Evolutionary conservation across 1,284 basidiomycete species (phyloP), one percentile per base, ranked within the genome.

Genomic region (Rhodotorula sp.): DNA sequence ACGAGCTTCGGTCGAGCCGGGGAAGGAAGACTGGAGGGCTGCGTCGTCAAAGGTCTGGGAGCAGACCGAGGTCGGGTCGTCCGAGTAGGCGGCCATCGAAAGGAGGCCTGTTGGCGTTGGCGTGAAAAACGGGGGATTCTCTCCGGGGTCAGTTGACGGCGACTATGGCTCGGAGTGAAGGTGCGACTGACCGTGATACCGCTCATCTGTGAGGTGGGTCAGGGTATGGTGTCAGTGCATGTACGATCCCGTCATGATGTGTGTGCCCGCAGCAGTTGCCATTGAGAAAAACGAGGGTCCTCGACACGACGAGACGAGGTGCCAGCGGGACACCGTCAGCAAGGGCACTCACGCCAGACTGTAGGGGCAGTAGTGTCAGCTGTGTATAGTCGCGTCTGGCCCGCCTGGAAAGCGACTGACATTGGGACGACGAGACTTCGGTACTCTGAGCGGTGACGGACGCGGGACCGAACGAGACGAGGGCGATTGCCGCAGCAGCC

Each of bases 21-120:
- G 76, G 66, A 75, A 75, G 17, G 69, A 68, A 29, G 63, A 42
- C 17, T 45, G n/a, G 5, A 76, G 60, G 3, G 65, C 46, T 0
- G 33, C 65, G 26, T 65, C 53, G 10, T 68, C 69, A 57, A 78
- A 78, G 14, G 74, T 72, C 62, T 71, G 70, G 1, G 72, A 68
- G 64, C 77, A 78, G 24, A 66, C 63, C 8, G 72, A 74, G 12
- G 58, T 60, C 3, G 64, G 67, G 64, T 77, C 74, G 56, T 57
- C 55, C 5, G 60, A 65, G 64, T 78, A 77, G 10, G 76, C 71
- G 0, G 71, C 65, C 76, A 77, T 75, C 29, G 70, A 71, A 33
- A 77, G 71, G n/a, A 69, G 55, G 46, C 67, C 71, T 33, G 58
- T 29, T n/a, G 33, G 33, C 10, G 33, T 37, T 8, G 10, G 37